Percentiles rank a stretch among this genome's conserved stretches.
Conservation (phyloP, 2,329 filamentous ascomycete genomes). For the Trichoderma arundinaceum region DNA sequence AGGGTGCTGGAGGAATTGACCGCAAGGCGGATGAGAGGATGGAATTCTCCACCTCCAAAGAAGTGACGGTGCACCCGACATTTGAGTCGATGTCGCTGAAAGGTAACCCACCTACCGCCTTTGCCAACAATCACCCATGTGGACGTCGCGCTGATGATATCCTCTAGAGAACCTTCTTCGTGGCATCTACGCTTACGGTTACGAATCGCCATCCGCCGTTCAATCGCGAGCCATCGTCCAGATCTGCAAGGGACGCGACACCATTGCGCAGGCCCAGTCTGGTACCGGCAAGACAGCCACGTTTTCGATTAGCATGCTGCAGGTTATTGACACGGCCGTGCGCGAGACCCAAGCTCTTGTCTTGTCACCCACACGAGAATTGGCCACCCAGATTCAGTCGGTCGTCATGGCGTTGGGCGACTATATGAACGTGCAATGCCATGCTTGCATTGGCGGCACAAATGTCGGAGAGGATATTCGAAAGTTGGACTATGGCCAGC, state of each 20-base stretch:
- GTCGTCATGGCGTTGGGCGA: slow-evolving; percentile 99
- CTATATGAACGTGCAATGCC: slow-evolving; percentile 99
- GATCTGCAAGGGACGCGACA: slow-evolving; percentile 98
- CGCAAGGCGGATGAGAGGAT: slow-evolving; percentile 94
- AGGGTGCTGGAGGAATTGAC: slow-evolving; percentile 77
- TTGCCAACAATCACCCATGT: slow-evolving; percentile 46
- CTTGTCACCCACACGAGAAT: slow-evolving; percentile 91
- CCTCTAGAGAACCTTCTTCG: slow-evolving; percentile 83
- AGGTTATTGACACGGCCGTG: slow-evolving; percentile 92
- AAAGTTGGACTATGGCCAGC: slow-evolving; percentile 96
- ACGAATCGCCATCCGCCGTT: slow-evolving; percentile 96
- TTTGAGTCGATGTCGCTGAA: slow-evolving; percentile 97
- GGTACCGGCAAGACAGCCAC: slow-evolving; percentile 97
- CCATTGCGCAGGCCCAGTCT: slow-evolving; percentile 96
- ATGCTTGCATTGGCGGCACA: slow-evolving; percentile 97
- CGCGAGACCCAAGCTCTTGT: slow-evolving; percentile 94
- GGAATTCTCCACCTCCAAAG: slow-evolving; percentile 98
- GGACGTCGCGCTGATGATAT: slow-evolving; percentile 65
- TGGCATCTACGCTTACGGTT: slow-evolving; percentile 97
- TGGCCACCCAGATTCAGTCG: slow-evolving; percentile 97
- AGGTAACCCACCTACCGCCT: slow-evolving; percentile 46
- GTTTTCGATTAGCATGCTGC: slow-evolving; percentile 94
- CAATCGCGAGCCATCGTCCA: slow-evolving; percentile 98
- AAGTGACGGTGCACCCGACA: slow-evolving; percentile 92
- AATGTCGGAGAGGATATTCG: slow-evolving; percentile 98